Evolutionary conservation across 2,329 filamentous ascomycete genomes (phyloP).

Genomic region (Colletotrichum salicis): DNA sequence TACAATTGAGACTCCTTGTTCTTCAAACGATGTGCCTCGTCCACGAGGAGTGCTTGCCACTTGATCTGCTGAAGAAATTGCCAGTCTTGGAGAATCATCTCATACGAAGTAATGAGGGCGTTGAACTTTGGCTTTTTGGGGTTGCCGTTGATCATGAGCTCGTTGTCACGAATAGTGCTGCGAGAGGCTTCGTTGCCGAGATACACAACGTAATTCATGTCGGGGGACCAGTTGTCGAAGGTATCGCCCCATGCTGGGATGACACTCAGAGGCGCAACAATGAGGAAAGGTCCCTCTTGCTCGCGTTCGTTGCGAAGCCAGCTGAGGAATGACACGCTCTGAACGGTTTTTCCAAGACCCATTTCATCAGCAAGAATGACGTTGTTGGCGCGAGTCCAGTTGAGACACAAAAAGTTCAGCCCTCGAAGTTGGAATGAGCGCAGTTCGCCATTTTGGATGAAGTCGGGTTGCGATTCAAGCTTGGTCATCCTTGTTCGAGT

Average conservation of each 20-base stretch:
- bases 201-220: constrained; percentile 97
- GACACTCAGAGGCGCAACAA: constrained; percentile 96
- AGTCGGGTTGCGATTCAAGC: constrained; percentile 83
- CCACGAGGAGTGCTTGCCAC: constrained; percentile 96
- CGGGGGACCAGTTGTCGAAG: constrained; percentile 95
- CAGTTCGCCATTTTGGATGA: constrained; percentile 85
- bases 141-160: constrained; percentile 87
- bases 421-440: constrained; percentile 94
- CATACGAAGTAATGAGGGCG: constrained; percentile 96
- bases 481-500: constrained; percentile 80
- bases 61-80: constrained; percentile 89
- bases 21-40: constrained; percentile 96
- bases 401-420: constrained; percentile 93
- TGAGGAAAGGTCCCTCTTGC: constrained; percentile 94
- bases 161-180: constrained; percentile 87
- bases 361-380: constrained; percentile 99
- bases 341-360: constrained; percentile 97
- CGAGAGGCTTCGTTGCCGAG: constrained; percentile 89
- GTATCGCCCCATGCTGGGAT: constrained; percentile 99
- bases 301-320: constrained; percentile 91
- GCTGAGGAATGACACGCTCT: constrained; percentile 96
- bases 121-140: constrained; percentile 94
- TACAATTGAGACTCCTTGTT: constrained; percentile 97
- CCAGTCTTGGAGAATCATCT: constrained; percentile 90
- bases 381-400: constrained; percentile 94